Evolutionary conservation across 2,329 filamentous ascomycete genomes (phyloP).

Genomic region (Calonectria multiphialidica): DNA sequence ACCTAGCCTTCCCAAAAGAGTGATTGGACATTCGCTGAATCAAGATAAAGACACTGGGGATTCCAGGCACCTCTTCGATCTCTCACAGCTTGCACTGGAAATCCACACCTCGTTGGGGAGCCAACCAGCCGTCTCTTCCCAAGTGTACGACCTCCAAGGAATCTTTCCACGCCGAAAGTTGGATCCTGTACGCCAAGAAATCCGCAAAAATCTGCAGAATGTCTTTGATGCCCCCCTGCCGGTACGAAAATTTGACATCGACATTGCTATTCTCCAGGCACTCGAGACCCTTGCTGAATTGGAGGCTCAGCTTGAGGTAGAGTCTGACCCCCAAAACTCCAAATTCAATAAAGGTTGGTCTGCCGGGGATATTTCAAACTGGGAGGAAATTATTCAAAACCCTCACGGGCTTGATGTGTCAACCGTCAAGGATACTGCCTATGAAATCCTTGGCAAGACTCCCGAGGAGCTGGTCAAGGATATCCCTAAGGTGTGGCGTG

Average conservation of each 20-base stretch:
- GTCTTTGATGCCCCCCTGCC: neutral
- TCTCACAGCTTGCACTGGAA: conserved; percentile 15
- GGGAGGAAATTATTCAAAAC: conserved; percentile 31
- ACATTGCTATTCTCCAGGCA: conserved; percentile 30
- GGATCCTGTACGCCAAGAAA: conserved; percentile 30
- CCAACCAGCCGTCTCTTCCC: conserved; percentile 4
- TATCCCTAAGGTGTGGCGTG: conserved; percentile 35
- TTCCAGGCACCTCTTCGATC: conserved; percentile 13
- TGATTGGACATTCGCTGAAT: conserved; percentile 7
- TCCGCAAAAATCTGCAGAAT: conserved; percentile 24
- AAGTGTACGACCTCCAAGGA: conserved; percentile 14
- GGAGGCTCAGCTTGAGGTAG: conserved; percentile 6
- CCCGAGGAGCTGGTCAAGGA: conserved; percentile 16
- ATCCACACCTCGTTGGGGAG: conserved; percentile 19
- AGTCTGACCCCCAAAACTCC: neutral
- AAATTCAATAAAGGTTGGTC: conserved; percentile 23
- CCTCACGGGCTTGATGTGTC: conserved; percentile 31
- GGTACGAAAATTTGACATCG: conserved; percentile 9
- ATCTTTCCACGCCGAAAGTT: conserved; percentile 12
- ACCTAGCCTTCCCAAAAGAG: conserved; percentile 9
- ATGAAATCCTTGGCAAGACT: conserved; percentile 20
- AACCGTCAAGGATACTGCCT: conserved; percentile 34
- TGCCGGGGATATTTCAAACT: conserved; percentile 23
- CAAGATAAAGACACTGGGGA: neutral
- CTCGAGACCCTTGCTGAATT: conserved; percentile 29